A percentile compares a stretch with the other conserved stretches of the same genome.
Evolutionary conservation across 495 filamentous ascomycete genomes (phyloP).

Genomic region (Penicillium longicatenatum): DNA sequence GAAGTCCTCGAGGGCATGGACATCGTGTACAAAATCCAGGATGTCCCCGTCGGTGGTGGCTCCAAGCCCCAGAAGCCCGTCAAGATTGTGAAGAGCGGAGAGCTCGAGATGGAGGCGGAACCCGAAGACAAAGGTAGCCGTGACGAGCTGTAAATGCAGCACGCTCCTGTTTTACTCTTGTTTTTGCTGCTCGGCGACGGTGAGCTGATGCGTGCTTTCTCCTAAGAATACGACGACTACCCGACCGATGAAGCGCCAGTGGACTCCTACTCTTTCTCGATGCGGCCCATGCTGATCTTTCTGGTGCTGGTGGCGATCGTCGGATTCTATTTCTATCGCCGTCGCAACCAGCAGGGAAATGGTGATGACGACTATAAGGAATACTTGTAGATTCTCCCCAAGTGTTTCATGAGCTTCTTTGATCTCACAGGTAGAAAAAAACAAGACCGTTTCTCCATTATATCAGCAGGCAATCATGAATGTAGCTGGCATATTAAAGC

Average conservation of each 20-base stretch:
- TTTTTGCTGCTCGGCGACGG: conserved; percentile 28
- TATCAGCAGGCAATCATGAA: background rate
- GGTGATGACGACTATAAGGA: conserved; percentile 9
- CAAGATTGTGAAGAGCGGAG: conserved; percentile 93
- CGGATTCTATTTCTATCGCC: conserved; percentile 37
- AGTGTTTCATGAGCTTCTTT: background rate
- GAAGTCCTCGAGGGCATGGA: conserved; percentile 93
- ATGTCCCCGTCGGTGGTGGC: conserved; percentile 64
- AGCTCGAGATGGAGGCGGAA: conserved; percentile 70
- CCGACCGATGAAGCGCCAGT: conserved; percentile 14
- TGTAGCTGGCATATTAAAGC: background rate
- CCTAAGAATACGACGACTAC: conserved; percentile 27
- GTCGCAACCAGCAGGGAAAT: conserved; percentile 22
- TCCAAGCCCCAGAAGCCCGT: conserved; percentile 76
- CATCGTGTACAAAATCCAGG: conserved; percentile 85
- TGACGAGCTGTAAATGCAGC: conserved; percentile 77
- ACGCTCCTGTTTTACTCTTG: conserved; percentile 23
- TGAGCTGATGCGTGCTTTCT: conserved; percentile 39
- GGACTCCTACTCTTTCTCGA: conserved; percentile 22
- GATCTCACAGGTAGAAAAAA: background rate
- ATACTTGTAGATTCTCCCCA: conserved; percentile 1
- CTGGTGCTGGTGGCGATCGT: conserved; percentile 42
- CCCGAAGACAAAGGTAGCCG: conserved; percentile 87
- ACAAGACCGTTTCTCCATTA: background rate
- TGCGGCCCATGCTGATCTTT: conserved; percentile 46